Conservation (phyloP, 2,329 filamentous ascomycete species). For the Diaporthe sp. region DNA sequence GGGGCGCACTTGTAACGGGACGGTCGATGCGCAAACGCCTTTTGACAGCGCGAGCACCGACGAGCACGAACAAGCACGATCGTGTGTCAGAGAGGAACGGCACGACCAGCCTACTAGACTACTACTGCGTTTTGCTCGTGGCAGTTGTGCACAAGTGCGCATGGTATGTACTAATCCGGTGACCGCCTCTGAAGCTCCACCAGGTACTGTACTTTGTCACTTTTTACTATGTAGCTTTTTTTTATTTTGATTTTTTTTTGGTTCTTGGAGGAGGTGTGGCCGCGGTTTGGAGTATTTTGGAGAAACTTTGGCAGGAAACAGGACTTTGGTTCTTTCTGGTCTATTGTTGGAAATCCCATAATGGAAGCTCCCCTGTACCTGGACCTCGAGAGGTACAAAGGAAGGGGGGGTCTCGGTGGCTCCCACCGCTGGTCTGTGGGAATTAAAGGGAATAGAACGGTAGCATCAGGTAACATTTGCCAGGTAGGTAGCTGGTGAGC, state of each 20-base stretch:
- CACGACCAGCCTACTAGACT: slow-evolving; percentile 1
- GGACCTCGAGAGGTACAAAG: slow-evolving; percentile 8
- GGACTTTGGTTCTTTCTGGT: not conserved
- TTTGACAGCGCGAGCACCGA: not conserved
- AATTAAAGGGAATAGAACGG: not conserved
- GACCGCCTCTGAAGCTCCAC: not conserved
- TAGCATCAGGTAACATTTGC: not conserved
- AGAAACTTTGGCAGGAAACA: slow-evolving; percentile 23
- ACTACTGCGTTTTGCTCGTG: not conserved
- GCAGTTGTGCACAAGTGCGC: not conserved
- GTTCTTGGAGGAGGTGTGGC: not conserved
- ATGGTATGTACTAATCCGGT: not conserved
- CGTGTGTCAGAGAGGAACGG: slow-evolving; percentile 13
- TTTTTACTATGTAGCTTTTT: not conserved
- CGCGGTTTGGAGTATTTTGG: slow-evolving; percentile 22
- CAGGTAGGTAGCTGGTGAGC: slow-evolving; percentile 3
- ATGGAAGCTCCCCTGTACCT: slow-evolving; percentile 2
- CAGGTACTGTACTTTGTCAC: slow-evolving; percentile 17
- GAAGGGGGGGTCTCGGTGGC: slow-evolving; percentile 23
- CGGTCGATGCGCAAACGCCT: not conserved
- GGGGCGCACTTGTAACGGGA: not conserved
- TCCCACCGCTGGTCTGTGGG: slow-evolving; percentile 16
- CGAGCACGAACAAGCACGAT: not conserved
- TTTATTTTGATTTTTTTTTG: not conserved
- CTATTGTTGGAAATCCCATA: slow-evolving; percentile 30